Percentiles rank a stretch among this genome's conserved stretches.
Conservation (phyloP, 805 yeast genomes). For the Brettanomyces naardenensis region DNA sequence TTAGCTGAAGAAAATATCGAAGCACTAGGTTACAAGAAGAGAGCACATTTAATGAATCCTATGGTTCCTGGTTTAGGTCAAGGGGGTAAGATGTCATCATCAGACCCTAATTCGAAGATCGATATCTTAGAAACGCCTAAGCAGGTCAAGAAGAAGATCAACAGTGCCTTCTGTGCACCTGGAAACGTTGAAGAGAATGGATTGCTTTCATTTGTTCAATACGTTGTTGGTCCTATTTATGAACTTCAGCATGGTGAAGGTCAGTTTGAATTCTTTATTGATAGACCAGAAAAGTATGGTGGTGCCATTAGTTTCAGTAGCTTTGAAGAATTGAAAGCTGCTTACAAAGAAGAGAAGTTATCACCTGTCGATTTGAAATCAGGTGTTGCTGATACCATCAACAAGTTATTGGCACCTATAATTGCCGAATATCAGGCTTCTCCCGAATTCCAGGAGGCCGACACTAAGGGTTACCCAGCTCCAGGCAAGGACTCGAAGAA, state of each 20-base stretch:
- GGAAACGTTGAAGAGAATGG: constrained; percentile 92
- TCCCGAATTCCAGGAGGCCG: constrained; percentile 69
- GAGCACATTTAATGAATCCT: constrained; percentile 97
- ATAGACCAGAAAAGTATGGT: constrained; percentile 96
- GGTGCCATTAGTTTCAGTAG: constrained; percentile 75
- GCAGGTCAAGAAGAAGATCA: constrained; percentile 80
- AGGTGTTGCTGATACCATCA: constrained; percentile 84
- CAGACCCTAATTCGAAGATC: constrained; percentile 96
- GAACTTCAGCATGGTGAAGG: constrained; percentile 59
- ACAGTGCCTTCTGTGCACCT: constrained; percentile 91
- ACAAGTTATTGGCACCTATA: constrained; percentile 75
- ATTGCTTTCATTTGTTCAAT: constrained; percentile 74
- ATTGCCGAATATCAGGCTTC: constrained; percentile 56
- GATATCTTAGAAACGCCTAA: constrained; percentile 89
- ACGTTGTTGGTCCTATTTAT: constrained; percentile 79
- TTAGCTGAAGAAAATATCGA: constrained; percentile 93
- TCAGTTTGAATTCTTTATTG: constrained; percentile 58
- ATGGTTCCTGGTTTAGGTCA: constrained; percentile 98
- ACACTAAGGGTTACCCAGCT: constrained; percentile 77
- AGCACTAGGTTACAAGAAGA: constrained; percentile 83
- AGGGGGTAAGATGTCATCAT: constrained; percentile 98
- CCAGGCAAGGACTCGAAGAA: constrained; percentile 51
- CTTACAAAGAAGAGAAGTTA: constrained; percentile 64
- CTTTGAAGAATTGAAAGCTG: constrained; percentile 61
- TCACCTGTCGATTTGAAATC: constrained; percentile 91